Base-by-base conservation (phyloP, 768 basidiomycete species). In the Fibroporia radiculosa region DNA sequence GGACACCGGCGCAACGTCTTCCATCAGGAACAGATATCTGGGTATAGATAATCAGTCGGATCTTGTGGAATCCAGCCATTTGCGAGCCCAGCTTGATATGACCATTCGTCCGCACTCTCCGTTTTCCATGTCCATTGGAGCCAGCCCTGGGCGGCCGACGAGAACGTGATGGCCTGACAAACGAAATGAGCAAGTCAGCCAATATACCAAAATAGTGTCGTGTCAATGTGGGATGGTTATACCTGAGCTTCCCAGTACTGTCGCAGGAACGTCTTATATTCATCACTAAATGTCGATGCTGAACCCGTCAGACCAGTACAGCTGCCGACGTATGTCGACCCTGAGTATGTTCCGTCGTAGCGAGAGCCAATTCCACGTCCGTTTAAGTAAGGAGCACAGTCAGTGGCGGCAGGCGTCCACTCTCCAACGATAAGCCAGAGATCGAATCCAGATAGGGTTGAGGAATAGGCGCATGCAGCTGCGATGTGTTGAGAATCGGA, bases 341-440 rank as follows among this genome's bases (percentile, higher is more conserved):
- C 89, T 4, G 73, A 61, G 50, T 63, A 77, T 5, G 77, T 65
- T 23, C 86, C 86, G 47, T 74, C 80, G 52, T 75, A 82, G 23
- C 75, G 60, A 2, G 74, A 66, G 68, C 84, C 82, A 31, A 69
- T 52, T 2, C 86, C 88, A 34, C 88, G 78, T 3, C 92, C 92
- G 52, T 93, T 93, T 37, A 96, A 69, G 61, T 85, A 87, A 56
- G 74, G 82, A 12, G 82, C 82, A 51, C 87, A 88, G 56, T 89
- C 89, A 6, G 77, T 90, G 41, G 73, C 65, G 2, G 84, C 84
- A 2, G 86, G 75, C 1, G 84, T 80, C 82, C 87, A 96, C 66
- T 96, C 92, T 32, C 92, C 91, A 20, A 92, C 88, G 34, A 92
- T 70, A 13, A 78, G 72, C 91, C 88, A 91, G 22, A 93, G 72